Base-by-base conservation (phyloP, 139 green algal genomes). In the Gonium pectorale region DNA sequence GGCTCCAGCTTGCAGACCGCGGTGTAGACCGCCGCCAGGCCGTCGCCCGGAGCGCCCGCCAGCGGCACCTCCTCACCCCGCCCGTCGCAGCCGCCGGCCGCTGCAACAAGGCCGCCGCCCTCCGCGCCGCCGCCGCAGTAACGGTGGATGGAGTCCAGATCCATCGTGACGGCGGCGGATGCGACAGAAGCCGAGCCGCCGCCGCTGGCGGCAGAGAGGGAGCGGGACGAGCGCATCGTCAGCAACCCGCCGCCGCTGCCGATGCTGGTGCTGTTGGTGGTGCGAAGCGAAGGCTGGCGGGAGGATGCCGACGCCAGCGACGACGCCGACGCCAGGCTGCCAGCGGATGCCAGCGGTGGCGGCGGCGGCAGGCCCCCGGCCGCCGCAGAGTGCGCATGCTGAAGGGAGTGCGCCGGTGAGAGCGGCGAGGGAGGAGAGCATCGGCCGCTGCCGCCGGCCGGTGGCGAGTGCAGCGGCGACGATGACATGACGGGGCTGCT, bases 41-140 rank as follows among this genome's bases (percentile, higher is more conserved):
- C 74, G n/a, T 69, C 74, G 29, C 29, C 59, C 17, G n/a, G 19
- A 15, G 59, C 59, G 27, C 74, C 74, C 40, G 40, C n/a, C 15
- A 82, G 54, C 17, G 74, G 74, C 74, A 82, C 13, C 62, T 74
- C 77, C 77, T 83, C 77, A 31, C 77, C 77, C 8, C 5, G 46
- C 0, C 0, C 43, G 62, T 74, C 63, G 62, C 77, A 73, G 22
- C 62, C 62, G 33, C 40, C 43, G 0, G 31, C 43, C n/a, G 33
- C 43, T 33, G 62, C 62, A n/a, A 29, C 44, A 51, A 26, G 72
- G 26, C 72, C 51, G 26, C 49, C 60, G 29, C 60, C n/a, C 43
- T 31, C 41, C 27, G 6, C 54, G 41, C 33, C 62, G 62, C 59
- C 26, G 31, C 29, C 43, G 59, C 77, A 83, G 31, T 63, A 66